Evolutionary conservation across 306 rosid genomes (phyloP).

Genomic region (Dryas drummondii): DNA sequence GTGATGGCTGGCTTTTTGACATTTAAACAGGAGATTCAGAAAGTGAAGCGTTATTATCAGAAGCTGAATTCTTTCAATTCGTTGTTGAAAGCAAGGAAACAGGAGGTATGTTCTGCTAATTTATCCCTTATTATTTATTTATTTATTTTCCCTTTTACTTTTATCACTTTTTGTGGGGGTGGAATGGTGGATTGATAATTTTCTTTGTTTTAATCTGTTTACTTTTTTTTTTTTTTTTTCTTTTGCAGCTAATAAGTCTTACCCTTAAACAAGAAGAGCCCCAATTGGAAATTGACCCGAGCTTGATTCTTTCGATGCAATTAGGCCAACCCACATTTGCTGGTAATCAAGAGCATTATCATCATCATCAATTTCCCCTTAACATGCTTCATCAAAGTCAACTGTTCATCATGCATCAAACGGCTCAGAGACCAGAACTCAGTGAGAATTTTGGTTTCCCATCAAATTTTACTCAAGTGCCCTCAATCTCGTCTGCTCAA

Average conservation of each 20-base stretch:
- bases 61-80: slow-evolving; percentile 31
- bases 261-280: slow-evolving; percentile 13
- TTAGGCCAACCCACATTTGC: background rate
- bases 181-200: background rate
- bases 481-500: slow-evolving; percentile 12
- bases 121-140: background rate
- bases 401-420: slow-evolving; percentile 13
- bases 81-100: slow-evolving; percentile 40
- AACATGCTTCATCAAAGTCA: background rate
- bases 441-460: slow-evolving; percentile 11
- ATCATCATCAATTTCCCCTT: slow-evolving; percentile 5
- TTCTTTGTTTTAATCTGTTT: background rate
- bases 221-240: slow-evolving; percentile 11
- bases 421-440: slow-evolving; percentile 16
- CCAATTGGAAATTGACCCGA: slow-evolving; percentile 1
- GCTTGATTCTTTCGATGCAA: slow-evolving; percentile 5
- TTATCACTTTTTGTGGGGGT: background rate
- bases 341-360: slow-evolving; percentile 3
- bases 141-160: background rate
- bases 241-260: slow-evolving; percentile 33
- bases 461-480: background rate
- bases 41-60: slow-evolving; percentile 25
- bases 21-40: slow-evolving; percentile 44
- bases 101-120: slow-evolving; percentile 35
- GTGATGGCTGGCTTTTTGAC: too few species aligned